Evolutionary conservation across 164 flowering plant species (phyloP).

Genomic region (Umbilicus rupestris): DNA sequence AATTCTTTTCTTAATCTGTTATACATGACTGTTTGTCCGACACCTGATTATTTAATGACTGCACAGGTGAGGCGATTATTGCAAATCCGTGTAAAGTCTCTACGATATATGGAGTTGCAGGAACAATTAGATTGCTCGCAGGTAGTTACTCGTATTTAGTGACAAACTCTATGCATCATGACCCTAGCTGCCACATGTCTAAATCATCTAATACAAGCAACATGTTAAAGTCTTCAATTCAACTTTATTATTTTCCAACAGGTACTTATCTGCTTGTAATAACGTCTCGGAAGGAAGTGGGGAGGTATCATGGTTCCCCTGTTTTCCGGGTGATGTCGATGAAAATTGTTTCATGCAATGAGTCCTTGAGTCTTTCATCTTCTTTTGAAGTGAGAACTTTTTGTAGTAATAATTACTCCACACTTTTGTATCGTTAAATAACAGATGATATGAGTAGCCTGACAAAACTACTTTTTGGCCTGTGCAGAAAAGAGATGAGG

Average conservation of each 20-base stretch:
- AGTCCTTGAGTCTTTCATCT: constrained; percentile 44
- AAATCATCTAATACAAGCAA: background rate
- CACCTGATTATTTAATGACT: background rate
- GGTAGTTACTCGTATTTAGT: background rate
- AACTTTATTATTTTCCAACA: constrained; percentile 18
- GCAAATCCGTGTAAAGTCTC: constrained; percentile 22
- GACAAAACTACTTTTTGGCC: background rate
- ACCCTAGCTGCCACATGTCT: background rate
- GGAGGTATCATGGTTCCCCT: constrained; percentile 65
- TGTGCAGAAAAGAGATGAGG: constrained; percentile 83
- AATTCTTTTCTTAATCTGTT: background rate
- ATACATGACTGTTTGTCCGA: background rate
- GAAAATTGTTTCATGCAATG: constrained; percentile 75
- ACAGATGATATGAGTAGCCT: background rate
- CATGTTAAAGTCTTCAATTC: background rate
- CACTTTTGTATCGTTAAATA: background rate
- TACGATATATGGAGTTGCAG: constrained; percentile 12
- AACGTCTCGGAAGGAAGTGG: constrained; percentile 76
- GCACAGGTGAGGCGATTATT: constrained; percentile 35
- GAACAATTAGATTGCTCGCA: constrained; percentile 14
- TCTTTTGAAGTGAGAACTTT: constrained; percentile 54
- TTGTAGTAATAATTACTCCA: background rate
- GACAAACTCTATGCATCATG: background rate
- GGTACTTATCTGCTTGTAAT: constrained; percentile 73
- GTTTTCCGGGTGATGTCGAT: constrained; percentile 64